phyloP scores from a whole-genome alignment of 352 stramenopile genomes.

The Globisporangium ultimum region DNA sequence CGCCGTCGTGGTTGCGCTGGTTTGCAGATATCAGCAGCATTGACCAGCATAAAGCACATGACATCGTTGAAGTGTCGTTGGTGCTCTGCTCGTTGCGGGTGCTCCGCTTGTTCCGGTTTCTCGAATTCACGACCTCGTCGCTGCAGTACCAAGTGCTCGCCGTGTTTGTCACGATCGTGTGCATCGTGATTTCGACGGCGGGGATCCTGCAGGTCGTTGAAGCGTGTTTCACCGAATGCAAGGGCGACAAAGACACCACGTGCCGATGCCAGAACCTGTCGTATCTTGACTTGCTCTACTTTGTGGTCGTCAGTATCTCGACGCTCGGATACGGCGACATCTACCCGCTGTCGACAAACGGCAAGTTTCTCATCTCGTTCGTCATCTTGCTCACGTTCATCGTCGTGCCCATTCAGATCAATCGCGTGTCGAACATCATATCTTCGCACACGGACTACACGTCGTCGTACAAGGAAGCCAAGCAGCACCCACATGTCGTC shows the following conservation, averaged over 20 bases:
- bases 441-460: slow-evolving; percentile 80
- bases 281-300: slow-evolving; percentile 79
- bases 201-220: slow-evolving; percentile 69
- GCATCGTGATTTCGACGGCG: slow-evolving; percentile 65
- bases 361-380: slow-evolving; percentile 78
- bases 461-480: slow-evolving; percentile 65
- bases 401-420: slow-evolving; percentile 76
- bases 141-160: slow-evolving; percentile 65
- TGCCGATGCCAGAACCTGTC: slow-evolving; percentile 59
- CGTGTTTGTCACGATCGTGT: slow-evolving; percentile 61
- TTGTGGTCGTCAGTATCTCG: slow-evolving; percentile 83
- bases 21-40: neutral
- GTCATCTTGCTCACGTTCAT: slow-evolving; percentile 85
- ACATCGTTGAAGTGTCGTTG: slow-evolving; percentile 19
- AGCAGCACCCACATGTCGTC: slow-evolving; percentile 75
- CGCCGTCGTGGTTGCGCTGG: slow-evolving; percentile 50
- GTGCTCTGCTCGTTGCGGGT: slow-evolving; percentile 62
- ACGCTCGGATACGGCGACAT: slow-evolving; percentile 86
- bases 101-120: slow-evolving; percentile 63
- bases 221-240: slow-evolving; percentile 32
- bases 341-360: slow-evolving; percentile 46
- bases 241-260: slow-evolving; percentile 11
- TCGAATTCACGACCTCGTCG: slow-evolving; percentile 72
- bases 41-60: slow-evolving; percentile 12
- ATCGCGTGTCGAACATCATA: slow-evolving; percentile 68